Evolutionary conservation across 371 early-diverging fungal species (phyloP).

Genomic region (Zopfochytrium polystomum): DNA sequence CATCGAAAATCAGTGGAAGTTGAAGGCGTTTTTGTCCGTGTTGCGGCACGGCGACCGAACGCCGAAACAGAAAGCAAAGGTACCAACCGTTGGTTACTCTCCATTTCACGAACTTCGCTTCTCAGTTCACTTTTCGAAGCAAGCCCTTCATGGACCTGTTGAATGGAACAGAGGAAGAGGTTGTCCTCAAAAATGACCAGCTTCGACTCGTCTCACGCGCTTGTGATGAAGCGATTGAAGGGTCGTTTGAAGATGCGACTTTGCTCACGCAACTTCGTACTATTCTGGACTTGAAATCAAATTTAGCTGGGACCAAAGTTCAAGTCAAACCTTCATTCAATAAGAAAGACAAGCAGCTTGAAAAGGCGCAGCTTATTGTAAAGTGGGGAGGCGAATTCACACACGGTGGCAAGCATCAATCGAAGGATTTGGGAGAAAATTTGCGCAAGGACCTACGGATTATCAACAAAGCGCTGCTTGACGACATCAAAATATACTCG

Average conservation of each 20-base stretch:
- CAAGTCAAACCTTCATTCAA: slow-evolving; percentile 81
- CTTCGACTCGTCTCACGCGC: slow-evolving; percentile 66
- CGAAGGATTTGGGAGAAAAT: slow-evolving; percentile 88
- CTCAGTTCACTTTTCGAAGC: slow-evolving; percentile 47
- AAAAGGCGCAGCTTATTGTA: slow-evolving; percentile 83
- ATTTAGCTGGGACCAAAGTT: slow-evolving; percentile 87
- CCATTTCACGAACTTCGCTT: background rate
- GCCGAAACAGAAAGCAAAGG: slow-evolving; percentile 95
- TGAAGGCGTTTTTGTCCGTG: slow-evolving; percentile 90
- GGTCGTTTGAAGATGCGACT: slow-evolving; percentile 52
- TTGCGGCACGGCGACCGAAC: slow-evolving; percentile 96
- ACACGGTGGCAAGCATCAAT: slow-evolving; percentile 90
- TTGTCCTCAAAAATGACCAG: slow-evolving; percentile 73
- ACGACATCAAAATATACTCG: slow-evolving; percentile 81
- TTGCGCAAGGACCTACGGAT: slow-evolving; percentile 87
- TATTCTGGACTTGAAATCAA: slow-evolving; percentile 76
- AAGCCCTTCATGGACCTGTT: slow-evolving; percentile 68
- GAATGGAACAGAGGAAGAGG: slow-evolving; percentile 67
- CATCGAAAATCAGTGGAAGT: slow-evolving; percentile 71
- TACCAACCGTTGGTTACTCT: slow-evolving; percentile 41
- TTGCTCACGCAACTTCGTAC: slow-evolving; percentile 64
- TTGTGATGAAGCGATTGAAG: slow-evolving; percentile 54
- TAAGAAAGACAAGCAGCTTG: slow-evolving; percentile 55
- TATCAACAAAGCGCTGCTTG: slow-evolving; percentile 78
- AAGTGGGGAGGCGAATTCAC: slow-evolving; percentile 99